These are phyloP conservation scores for Magnusiomyces suaveolens DNA, from an alignment of 1,139 yeast species.

Conservation along the genomic window DNA sequence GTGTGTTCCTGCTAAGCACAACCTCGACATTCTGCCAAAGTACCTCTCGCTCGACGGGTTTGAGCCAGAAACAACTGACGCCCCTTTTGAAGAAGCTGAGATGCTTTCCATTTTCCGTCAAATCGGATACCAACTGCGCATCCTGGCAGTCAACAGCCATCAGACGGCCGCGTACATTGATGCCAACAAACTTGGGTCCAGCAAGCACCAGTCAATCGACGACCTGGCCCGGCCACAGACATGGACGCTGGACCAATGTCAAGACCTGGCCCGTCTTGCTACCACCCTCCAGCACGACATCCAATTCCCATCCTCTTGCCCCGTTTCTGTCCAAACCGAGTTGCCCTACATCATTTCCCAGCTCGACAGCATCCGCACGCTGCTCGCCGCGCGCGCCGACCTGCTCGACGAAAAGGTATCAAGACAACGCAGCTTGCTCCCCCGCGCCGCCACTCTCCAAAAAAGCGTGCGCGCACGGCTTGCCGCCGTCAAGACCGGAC, in stretches of 20 bases:
- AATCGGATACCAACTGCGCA: slow-evolving; percentile 3
- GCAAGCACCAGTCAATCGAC: not conserved
- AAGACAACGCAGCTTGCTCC: slow-evolving; percentile 16
- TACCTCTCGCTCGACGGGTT: slow-evolving; percentile 4
- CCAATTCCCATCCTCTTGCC: too few relatives aligned
- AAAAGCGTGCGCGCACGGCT: slow-evolving; percentile 16
- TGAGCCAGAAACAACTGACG: not conserved
- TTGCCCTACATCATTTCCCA: too few relatives aligned
- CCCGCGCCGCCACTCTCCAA: slow-evolving; percentile 22
- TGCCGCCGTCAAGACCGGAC: slow-evolving; percentile 15
- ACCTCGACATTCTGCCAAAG: not conserved
- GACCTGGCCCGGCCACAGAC: not conserved
- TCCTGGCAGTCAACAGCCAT: slow-evolving; percentile 1
- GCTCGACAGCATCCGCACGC: not conserved
- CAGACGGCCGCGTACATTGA: not conserved
- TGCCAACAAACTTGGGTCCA: not conserved
- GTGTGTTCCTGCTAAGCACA: not conserved
- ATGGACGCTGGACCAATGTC: not conserved
- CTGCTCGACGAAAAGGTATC: not conserved
- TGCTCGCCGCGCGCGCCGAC: not conserved
- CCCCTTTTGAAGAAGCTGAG: slow-evolving; percentile 3
- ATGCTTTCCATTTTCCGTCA: slow-evolving; percentile 1
- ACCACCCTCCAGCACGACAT: too few relatives aligned
- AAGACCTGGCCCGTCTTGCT: too few relatives aligned
- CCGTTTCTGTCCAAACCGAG: too few relatives aligned